A percentile compares a stretch with the other conserved stretches of the same genome.
phyloP scores from a whole-genome alignment of 805 yeast species.

The Cyberlindnera bimundalis region DNA sequence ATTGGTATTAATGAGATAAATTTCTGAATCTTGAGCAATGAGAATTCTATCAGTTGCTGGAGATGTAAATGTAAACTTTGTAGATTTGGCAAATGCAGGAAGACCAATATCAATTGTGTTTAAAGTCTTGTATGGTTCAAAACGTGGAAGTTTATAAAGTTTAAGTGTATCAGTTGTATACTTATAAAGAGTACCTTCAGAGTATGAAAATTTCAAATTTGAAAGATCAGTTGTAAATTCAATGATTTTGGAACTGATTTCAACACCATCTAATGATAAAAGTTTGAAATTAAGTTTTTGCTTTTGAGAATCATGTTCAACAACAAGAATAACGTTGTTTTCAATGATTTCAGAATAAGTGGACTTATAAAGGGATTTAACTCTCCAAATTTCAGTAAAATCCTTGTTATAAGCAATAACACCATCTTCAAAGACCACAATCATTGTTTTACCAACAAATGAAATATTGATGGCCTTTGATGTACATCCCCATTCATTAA shows the following conservation, averaged over 20 bases:
- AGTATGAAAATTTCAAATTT: slow-evolving; percentile 17
- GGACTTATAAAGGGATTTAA: slow-evolving; percentile 15
- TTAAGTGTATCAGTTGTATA: slow-evolving; percentile 16
- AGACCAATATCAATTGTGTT: slow-evolving; percentile 6
- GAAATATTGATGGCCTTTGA: slow-evolving; percentile 16
- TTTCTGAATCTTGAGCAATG: slow-evolving; percentile 23
- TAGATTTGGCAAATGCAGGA: neutral
- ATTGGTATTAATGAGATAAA: slow-evolving; percentile 37
- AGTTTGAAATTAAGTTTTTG: slow-evolving; percentile 23
- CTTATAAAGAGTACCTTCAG: slow-evolving; percentile 23
- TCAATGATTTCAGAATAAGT: slow-evolving; percentile 19
- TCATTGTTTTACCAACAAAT: neutral
- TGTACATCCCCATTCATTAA: slow-evolving; percentile 15
- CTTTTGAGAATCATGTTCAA: slow-evolving; percentile 16
- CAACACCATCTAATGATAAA: slow-evolving; percentile 19
- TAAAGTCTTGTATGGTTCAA: slow-evolving; percentile 16
- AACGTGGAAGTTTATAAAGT: slow-evolving; percentile 25
- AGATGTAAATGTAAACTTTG: slow-evolving; percentile 20
- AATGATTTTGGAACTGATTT: slow-evolving; percentile 25
- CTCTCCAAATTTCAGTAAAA: slow-evolving; percentile 15
- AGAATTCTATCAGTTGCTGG: slow-evolving; percentile 28
- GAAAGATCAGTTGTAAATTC: slow-evolving; percentile 14
- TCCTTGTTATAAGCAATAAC: slow-evolving; percentile 9
- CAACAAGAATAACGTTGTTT: slow-evolving; percentile 15
- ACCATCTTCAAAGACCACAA: slow-evolving; percentile 16